phyloP scores from a whole-genome alignment of 1,284 basidiomycete species.

The Boletus coffeatus region DNA sequence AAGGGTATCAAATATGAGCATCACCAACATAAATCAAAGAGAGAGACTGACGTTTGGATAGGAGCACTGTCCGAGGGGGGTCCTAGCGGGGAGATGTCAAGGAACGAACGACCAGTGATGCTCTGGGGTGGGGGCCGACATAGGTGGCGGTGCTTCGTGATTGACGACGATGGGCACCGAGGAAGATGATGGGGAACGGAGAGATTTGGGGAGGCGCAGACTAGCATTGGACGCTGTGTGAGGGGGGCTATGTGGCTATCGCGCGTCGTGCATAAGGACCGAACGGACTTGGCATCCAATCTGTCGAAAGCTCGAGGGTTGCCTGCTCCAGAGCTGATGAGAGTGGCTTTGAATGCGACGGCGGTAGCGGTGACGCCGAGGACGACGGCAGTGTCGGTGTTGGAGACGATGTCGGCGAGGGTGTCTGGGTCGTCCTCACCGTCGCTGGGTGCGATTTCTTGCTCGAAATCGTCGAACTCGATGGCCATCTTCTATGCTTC shows the following conservation, averaged over 20 bases:
- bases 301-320: slow-evolving; percentile 6
- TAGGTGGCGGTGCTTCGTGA: too few relatives aligned
- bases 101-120: too few relatives aligned
- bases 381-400: slow-evolving; percentile 26
- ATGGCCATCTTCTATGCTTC: slow-evolving; percentile 66
- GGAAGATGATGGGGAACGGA: slow-evolving; percentile 13
- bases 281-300: slow-evolving; percentile 22
- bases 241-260: slow-evolving; percentile 18
- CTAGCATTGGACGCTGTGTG: slow-evolving; percentile 24
- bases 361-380: slow-evolving; percentile 30
- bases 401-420: slow-evolving; percentile 18
- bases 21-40: not conserved
- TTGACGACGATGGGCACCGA: not conserved
- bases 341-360: slow-evolving; percentile 26
- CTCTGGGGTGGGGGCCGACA: too few relatives aligned
- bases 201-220: slow-evolving; percentile 24
- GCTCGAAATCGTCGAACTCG: slow-evolving; percentile 54
- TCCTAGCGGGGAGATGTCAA: slow-evolving; percentile 1
- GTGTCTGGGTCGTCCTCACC: slow-evolving; percentile 22
- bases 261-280: slow-evolving; percentile 25
- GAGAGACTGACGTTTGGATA: slow-evolving; percentile 18
- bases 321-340: slow-evolving; percentile 11
- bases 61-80: slow-evolving; percentile 7
- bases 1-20: not conserved
- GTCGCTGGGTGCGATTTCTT: slow-evolving; percentile 26